Conservation (phyloP, 176 grass and related monocot genomes). For the maize (Zea mays) region Zm-B73-REFERENCE-NAM-5.0 NC_050098.1:29630501-29631000, state of each 20-base stretch:
- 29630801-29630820: slow-evolving; percentile 91
- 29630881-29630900: background rate
- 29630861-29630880: background rate
- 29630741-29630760: slow-evolving; percentile 56
- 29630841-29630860: slow-evolving; percentile 36
- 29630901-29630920: slow-evolving; percentile 7
- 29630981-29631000: slow-evolving; percentile 45
- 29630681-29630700: background rate
- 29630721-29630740: background rate
- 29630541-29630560: background rate
- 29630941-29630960: slow-evolving; percentile 96
- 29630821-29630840: slow-evolving; percentile 68
- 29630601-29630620: too few relatives aligned
- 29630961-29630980: slow-evolving; percentile 83
- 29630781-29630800: slow-evolving; percentile 82
- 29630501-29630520: background rate
- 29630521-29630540: background rate
- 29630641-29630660: background rate
- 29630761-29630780: slow-evolving; percentile 96
- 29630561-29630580: slow-evolving; percentile 8
- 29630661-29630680: background rate
- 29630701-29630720: background rate
- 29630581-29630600: background rate
- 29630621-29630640: background rate
- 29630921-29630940: slow-evolving; percentile 84